Evolutionary conservation across 164 flowering plant genomes (phyloP), one percentile per base, ranked within the genome.

Genomic region (Vitis rotundifolia): DNA sequence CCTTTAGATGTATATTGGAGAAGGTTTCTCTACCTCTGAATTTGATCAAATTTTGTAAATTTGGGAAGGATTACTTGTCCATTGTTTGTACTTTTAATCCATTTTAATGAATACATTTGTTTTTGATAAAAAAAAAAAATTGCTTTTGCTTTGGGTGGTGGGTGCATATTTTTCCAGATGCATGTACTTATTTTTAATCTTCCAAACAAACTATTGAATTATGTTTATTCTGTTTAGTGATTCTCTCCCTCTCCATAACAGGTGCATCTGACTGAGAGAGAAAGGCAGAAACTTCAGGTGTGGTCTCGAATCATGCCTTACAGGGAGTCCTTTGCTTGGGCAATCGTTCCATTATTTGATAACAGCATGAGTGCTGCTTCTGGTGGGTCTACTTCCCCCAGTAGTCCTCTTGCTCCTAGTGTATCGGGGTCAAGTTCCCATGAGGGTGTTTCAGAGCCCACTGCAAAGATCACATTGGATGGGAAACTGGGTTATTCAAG

Each of bases 231-330:
- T 2, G 22, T 44, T 28, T 71, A 22, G 44, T 61, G 51, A 22
- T 66, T 47, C 19, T 8, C 28, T 60, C 55, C 28, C 15, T 56
- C 44, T 28, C 59, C 66, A 48, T 53, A 61, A 73, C 86, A 95
- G 99, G 93, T 83, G 63, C 94, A 86, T 77, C 80, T 93, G 80
- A 85, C 90, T 63, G 99, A 95, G 78, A 89, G 97, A 82, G 99
- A 95, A 77, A 93, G 80, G 75, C 99, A 95, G 81, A 95, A 90
- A 72, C 84, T 95, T 75, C 99, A 95, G 82, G 94, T 95, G 66
- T 95, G 99, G 99, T 90, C 99, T 66, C 91, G 94, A 59, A 87
- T 95, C 63, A 93, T 93, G 99, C 97, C 97, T 57, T 91, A 91
- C 77, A 82, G 89, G 71, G 98, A 95, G 77, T 83, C 98, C 57